phyloP scores from a whole-genome alignment of 257 asterid species.

The Ilex asprella region DNA sequence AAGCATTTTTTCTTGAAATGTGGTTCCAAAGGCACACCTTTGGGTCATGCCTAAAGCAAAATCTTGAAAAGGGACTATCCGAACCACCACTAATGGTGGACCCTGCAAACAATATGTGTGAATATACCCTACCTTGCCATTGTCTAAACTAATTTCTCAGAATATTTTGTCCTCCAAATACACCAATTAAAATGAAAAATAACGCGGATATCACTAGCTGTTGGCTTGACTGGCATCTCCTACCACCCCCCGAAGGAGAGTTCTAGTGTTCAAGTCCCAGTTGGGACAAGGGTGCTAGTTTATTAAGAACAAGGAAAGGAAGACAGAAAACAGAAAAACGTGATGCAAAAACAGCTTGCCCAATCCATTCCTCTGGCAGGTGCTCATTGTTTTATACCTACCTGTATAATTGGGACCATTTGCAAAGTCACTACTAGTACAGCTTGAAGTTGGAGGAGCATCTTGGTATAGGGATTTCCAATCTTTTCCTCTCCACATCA shows the following conservation, averaged over 20 bases:
- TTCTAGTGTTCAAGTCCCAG: background rate
- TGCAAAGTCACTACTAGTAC: slow-evolving; percentile 20
- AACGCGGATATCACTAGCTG: background rate
- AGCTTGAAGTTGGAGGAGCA: slow-evolving; percentile 26
- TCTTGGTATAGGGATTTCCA: slow-evolving; percentile 63
- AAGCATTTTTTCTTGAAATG: too few relatives aligned
- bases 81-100: too few relatives aligned
- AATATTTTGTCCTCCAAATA: background rate
- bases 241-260: background rate
- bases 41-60: background rate
- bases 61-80: background rate
- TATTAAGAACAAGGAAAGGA: background rate
- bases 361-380: background rate
- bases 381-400: slow-evolving; percentile 10
- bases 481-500: slow-evolving; percentile 94
- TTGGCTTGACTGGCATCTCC: background rate
- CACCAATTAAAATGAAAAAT: too few relatives aligned
- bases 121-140: background rate
- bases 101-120: background rate
- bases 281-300: too few relatives aligned
- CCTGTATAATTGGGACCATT: slow-evolving; percentile 35
- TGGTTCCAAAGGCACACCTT: background rate
- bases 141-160: background rate
- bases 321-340: background rate
- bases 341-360: background rate